Evolutionary conservation across 2,329 filamentous ascomycete species (phyloP), one percentile per base, ranked within the genome.

Genomic region (Ceratocystiopsis minuta): DNA sequence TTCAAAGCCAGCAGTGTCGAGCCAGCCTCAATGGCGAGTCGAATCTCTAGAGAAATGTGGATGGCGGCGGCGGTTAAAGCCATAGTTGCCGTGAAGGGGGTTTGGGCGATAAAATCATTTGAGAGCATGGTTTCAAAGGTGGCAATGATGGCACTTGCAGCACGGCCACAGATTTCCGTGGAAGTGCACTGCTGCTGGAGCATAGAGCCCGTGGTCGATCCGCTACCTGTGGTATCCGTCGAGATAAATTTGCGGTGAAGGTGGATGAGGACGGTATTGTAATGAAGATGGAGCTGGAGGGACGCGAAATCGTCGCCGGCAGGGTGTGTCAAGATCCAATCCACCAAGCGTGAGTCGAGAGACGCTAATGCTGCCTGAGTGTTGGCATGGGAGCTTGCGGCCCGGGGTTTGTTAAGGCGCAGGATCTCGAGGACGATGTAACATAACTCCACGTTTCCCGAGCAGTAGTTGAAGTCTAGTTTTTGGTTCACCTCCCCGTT

Each of bases 221-320:
- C 20, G 3, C 20, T 13, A 3, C 17, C 7, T 24, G 16, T 4
- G n/a, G 9, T 9, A 15, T 15, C 14, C 40, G 32, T 10, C 45
- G 42, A n/a, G 40, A 41, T 4, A 12, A 11, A 33, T 4, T 33
- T 33, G 32, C 32, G 32, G 32, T 33, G 32, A 7, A 46, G 28
- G 15, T 46, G 45, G 28, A 46, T 41, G 24, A 46, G 36, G 1
- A 46, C 33, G 10, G 40, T 45, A 33, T 46, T 35, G 43, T 46
- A 46, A 16, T 39, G 36, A 12, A 46, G 31, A 12, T 38, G 33
- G 17, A 46, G 33, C 11, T 36, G n/a, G 6, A 46, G 9, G 4
- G 40, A 38, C 7, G 38, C 45, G 34, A 43, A 46, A 6, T 18
- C 28, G 17, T 36, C 34, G 15, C 35, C 14, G 32, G 16, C 16